phyloP scores from a whole-genome alignment of 192 early-diverging fungal species.

The Linnemannia elongata region DNA sequence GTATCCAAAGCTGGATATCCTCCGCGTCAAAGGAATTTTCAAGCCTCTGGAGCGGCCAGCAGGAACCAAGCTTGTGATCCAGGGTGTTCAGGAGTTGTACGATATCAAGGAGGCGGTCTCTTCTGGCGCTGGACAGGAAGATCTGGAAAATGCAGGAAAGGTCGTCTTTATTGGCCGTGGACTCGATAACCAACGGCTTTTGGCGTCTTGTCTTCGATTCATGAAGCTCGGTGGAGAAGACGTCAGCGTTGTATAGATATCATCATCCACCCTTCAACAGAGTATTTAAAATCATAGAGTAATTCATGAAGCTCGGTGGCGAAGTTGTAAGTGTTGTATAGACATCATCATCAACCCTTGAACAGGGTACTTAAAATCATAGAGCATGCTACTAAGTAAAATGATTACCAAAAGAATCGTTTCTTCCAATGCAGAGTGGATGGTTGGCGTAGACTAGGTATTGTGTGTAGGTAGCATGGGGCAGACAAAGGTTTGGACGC shows the following conservation, averaged over 20 bases:
- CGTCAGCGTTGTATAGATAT: constrained; percentile 21
- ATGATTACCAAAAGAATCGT: no score
- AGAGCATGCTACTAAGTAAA: no score
- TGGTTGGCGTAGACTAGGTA: no score
- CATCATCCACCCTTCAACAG: background rate
- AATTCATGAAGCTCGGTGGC: constrained; percentile 19
- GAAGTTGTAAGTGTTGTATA: constrained; percentile 25
- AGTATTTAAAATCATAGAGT: background rate
- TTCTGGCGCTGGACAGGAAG: constrained; percentile 16
- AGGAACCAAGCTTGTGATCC: constrained; percentile 65
- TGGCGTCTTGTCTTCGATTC: constrained; percentile 33
- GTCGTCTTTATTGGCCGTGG: constrained; percentile 60
- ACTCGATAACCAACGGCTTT: constrained; percentile 23
- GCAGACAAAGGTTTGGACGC: no score
- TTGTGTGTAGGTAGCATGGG: no score
- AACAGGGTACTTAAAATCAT: background rate
- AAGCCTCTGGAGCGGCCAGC: constrained; percentile 44
- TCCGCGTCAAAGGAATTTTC: constrained; percentile 73
- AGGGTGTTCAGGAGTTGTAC: constrained; percentile 77
- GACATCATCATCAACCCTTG: background rate
- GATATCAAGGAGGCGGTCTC: constrained; percentile 57
- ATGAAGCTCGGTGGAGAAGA: constrained; percentile 22
- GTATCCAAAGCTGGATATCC: constrained; percentile 58
- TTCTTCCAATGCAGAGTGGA: no score
- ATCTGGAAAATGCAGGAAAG: constrained; percentile 32